These are phyloP conservation scores for Cryptococcus sp. DNA, from an alignment of 1,284 basidiomycete species.

Conservation along the genomic window DNA sequence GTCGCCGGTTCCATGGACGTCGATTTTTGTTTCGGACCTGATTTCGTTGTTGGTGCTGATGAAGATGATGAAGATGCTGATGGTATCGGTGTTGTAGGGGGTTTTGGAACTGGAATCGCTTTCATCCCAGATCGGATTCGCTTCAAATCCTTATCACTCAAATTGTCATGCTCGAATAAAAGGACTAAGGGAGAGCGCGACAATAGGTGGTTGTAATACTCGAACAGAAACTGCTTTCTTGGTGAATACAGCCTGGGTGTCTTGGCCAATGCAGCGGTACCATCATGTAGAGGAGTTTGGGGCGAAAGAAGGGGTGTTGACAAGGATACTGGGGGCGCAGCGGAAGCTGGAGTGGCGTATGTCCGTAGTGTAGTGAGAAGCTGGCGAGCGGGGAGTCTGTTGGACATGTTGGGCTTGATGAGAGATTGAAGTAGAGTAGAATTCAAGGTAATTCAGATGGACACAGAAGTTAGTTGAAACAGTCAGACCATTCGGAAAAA, in stretches of 20 bases:
- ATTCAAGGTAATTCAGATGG: too few relatives aligned
- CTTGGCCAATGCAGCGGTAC: neutral
- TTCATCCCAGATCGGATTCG: constrained; percentile 37
- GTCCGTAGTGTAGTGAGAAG: neutral
- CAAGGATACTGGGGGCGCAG: neutral
- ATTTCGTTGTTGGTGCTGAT: neutral
- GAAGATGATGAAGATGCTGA: neutral
- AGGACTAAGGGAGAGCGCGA: constrained; percentile 40
- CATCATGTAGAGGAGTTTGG: neutral
- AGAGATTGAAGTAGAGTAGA: too few relatives aligned
- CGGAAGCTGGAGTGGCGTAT: constrained; percentile 3
- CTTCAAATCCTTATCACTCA: constrained; percentile 39
- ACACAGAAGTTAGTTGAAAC: too few relatives aligned
- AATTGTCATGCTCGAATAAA: constrained; percentile 47
- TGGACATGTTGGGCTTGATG: too few relatives aligned
- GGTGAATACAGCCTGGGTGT: neutral
- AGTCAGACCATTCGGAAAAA: neutral
- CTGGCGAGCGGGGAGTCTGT: neutral
- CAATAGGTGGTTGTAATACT: constrained; percentile 45
- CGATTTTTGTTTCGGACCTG: neutral
- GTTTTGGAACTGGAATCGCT: constrained; percentile 25
- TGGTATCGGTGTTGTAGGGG: constrained; percentile 2
- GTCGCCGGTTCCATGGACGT: constrained; percentile 10
- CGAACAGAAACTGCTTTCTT: constrained; percentile 47
- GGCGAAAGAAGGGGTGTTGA: neutral